Base-by-base conservation (phyloP, 805 yeast species). In the Debaryomyces tyrocola region DNA sequence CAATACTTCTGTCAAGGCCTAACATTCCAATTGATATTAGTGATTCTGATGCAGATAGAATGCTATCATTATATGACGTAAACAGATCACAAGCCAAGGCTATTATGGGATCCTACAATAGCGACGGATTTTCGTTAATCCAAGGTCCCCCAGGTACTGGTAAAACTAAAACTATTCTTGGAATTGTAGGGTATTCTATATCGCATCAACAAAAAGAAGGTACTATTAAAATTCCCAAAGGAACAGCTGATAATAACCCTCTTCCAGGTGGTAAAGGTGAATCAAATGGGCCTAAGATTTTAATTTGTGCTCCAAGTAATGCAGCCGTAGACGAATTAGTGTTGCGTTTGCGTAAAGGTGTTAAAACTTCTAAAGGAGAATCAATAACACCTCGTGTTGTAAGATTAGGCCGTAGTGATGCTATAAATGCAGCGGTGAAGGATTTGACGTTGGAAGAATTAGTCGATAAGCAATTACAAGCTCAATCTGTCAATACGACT, bases 81-180 rank as follows among this genome's bases (percentile, higher is more conserved):
- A 94, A 95, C 66, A 75, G 78, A 21, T 92, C 99, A 0, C 99
- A 94, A 66, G 98, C 98, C 0, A 75, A 69, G 27, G 99, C 99
- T 0, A 88, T 94, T 48, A 74, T 84, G 10, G 88, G 90, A 1
- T 79, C 96, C 0, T 80, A 83, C 27, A 63, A 73, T 20, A 72
- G 78, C 7, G 73, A 74, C 1, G 99, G 99, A 0, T 90, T 94
- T 60, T 84, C 95, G 0, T 73, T 94, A 44, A 91, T 94, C 63
- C 99, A 94, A 68, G 99, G 97, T 47, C 99, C 99, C 0, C 99
- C 99, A 0, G 99, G 99, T 66, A 92, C 98, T 0, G 99, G 99
- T 73, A 94, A 94, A 64, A 95, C 99, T 1, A 95, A 92, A 62
- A 94, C 99, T 0, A 94, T 95, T 67, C 64, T 94, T 38, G 97